Evolutionary conservation across 2,329 filamentous ascomycete genomes (phyloP), one percentile per base, ranked within the genome.

Genomic region (Sarocladiaceae sp.): DNA sequence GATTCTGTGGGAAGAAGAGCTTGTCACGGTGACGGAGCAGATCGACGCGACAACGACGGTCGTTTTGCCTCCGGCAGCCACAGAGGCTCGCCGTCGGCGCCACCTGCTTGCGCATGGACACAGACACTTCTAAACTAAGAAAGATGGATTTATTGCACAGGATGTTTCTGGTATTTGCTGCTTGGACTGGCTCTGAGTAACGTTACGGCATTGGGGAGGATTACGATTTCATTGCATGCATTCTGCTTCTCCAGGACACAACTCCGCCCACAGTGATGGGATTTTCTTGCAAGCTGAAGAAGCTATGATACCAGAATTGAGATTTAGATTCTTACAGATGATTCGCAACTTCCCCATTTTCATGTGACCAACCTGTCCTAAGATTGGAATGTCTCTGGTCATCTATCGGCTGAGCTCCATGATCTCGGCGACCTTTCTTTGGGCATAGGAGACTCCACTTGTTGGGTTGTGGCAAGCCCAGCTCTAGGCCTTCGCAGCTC

Each of bases 1-100:
- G 62, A 69, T 83, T 18, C 58, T 79, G 11, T 78, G 74, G 70
- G 71, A 75, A 43, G 68, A 80, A 60, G 68, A 74, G 35, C 55
- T 70, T 4, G 68, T 79, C 21, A 78, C 71, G 43, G 72, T 78
- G 13, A 78, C 73, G 1, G 60, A 70, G 45, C 57, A 67, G 20
- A 55, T 64, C 12, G 63, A 66, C 19, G 58, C 61, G 18, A 67
- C 67, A 2, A 58, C 64, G 4, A 70, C 70, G 1, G 60, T 67
- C n/a, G 64, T 64, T 2, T 56, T 59, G 10, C 58, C 61, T 20
- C 57, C 62, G 18, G 46, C 47, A 19, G 47, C 45, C 7, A 43
- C 52, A 11, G 50, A 55, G 9, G 43, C 44, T 29, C 48, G 31
- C 23, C 55, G 57, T 43, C 58, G 61, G 24, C 59, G 57, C 7